Base-by-base conservation (phyloP, 2,329 filamentous ascomycete genomes). In the Aspergillus awamori region DNA sequence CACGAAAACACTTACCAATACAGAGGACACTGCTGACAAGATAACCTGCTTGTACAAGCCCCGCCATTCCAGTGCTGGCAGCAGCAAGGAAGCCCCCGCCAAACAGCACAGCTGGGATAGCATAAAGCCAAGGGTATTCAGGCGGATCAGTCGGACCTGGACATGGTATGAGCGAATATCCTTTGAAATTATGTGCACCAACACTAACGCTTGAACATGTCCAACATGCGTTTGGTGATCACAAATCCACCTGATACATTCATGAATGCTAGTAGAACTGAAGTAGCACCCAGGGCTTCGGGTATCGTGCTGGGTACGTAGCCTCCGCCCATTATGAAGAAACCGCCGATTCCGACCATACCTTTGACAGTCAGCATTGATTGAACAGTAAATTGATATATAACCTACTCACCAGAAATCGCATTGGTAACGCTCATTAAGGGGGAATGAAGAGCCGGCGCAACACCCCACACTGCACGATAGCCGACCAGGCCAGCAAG, bases 361-460 rank as follows among this genome's bases (percentile, higher is more conserved):
- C 86, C 83, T 83, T 64, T 38, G 8, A 4, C 57, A 52, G 74
- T 61, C 72, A 68, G 58, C 28, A 61, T 48, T 15, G 64, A 61
- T 2, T 7, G 3, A 15, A 6, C 26, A 33, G 24, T 2, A 33
- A 8, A n/a, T 20, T 30, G 2, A 3, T 8, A 52, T 8, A 11
- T 28, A 8, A 13, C 22, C 3, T n/a, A 30, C 65, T 65, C 79
- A 76, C 89, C 92, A 33, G 91, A 95, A 68, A 96, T 96, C 28
- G 93, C 93, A 74, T 97, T 96, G 7, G 93, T 96, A 38, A 96
- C 92, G 67, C 90, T 93, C 93, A 97, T 96, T 5, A 97, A 80
- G 1, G 92, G 93, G 2, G 91, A 94, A 75, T 96, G 93, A 5
- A 97, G 82, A 38, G 92, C 91, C 7, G 92, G 92, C 0, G 83